phyloP scores from a whole-genome alignment of 2,329 filamentous ascomycete genomes.

The Trichoderma harzianum region DNA sequence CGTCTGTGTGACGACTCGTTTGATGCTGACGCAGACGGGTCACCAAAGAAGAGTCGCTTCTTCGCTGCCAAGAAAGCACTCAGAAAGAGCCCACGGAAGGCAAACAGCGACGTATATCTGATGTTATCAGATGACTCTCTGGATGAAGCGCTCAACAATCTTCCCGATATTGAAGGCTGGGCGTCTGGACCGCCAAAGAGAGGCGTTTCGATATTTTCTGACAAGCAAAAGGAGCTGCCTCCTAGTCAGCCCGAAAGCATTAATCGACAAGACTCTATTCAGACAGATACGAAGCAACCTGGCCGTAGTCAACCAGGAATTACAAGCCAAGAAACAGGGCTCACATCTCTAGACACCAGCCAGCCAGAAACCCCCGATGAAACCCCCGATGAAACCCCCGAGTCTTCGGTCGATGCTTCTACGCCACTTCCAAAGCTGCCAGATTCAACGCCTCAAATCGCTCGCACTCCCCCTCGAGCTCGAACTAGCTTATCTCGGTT shows the following conservation, averaged over 20 bases:
- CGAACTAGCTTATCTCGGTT: conserved; percentile 35
- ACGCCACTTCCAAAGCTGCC: conserved; percentile 31
- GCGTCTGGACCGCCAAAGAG: conserved; percentile 32
- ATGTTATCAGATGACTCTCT: conserved; percentile 59
- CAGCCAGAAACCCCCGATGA: conserved; percentile 26
- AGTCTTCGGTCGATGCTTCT: conserved; percentile 24
- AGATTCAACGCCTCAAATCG: conserved; percentile 22
- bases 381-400: conserved; percentile 22
- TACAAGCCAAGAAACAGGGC: conserved; percentile 17
- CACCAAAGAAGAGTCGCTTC: conserved; percentile 51
- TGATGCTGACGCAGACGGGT: conserved; percentile 30
- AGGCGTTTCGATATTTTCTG: conserved; percentile 45
- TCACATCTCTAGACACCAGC: conserved; percentile 21
- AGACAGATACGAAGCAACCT: background rate
- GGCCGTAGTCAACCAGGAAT: background rate
- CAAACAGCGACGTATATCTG: conserved; percentile 42
- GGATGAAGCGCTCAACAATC: conserved; percentile 49
- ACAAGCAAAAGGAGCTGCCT: conserved; percentile 31
- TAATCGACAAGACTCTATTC: background rate
- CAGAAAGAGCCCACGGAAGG: conserved; percentile 27
- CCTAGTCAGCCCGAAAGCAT: background rate
- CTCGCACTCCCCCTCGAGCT: conserved; percentile 31
- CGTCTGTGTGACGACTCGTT: conserved; percentile 49
- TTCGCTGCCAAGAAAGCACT: conserved; percentile 39
- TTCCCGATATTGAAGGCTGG: conserved; percentile 54